Evolutionary conservation across 208 protist species (phyloP), one percentile per base, ranked within the genome.

Genomic region (Spongospora subterranea): DNA sequence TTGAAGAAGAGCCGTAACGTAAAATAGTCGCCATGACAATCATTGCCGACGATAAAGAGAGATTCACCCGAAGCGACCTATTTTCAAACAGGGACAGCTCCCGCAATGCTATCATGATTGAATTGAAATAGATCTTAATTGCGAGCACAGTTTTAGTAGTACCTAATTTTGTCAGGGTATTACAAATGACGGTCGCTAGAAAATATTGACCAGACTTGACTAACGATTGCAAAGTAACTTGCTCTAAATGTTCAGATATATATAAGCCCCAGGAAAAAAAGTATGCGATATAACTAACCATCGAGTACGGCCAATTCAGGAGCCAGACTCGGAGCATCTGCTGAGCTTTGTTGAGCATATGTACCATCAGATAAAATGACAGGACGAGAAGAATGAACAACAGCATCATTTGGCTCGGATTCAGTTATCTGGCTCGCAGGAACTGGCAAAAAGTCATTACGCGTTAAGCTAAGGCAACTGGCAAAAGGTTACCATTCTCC

Each of bases 151-250:
- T 82, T 43, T 17, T 6, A 20, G 17, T 20, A 17, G 97, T 90
- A 43, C 97, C 96, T n/a, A 99, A 95, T 94, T 99, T 99, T 0
- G 95, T 94, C 0, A 99, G 93, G 0, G 97, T 96, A 35, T 93
- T 96, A 40, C 96, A 95, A 13, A 99, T 91, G 0, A 95, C 94
- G 11, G 96, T 66, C 0, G 95, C 97, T 43, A 99, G 92, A 93
- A 98, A 99, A 92, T 97, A 98, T 91, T 99, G 97, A 13, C 98
- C 97, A 41, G 93, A 91, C 38, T 93, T 90, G 71, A 98, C 92
- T 0, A 94, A 39, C 0, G 53, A 35, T 50, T 82, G 71, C n/a
- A 82, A n/a, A 40, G 71, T 82, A 82, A 43, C 71, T 45, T 82
- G 6, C 17, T n/a, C 71, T 82, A 60, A 60, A 29, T 82, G 13